A percentile compares a stretch with the other conserved stretches of the same genome.
These are phyloP conservation scores for Camellia oleifera DNA, from an alignment of 179 eudicot species.

Conservation along the genomic window DNA sequence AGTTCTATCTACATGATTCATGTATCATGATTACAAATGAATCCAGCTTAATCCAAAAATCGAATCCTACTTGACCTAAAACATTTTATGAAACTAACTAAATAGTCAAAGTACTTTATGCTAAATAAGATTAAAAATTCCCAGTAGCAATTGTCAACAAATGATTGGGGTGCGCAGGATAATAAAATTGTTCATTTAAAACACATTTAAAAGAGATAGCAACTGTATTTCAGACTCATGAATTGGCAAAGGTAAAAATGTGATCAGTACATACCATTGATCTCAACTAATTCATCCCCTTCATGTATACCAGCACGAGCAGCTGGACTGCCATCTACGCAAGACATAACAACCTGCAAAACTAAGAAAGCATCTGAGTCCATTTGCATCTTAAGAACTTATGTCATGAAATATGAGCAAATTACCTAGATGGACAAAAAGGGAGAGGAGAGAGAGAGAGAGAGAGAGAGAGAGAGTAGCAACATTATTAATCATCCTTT, in stretches of 20 bases:
- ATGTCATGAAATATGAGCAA: background rate
- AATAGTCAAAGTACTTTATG: background rate
- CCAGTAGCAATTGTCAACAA: background rate
- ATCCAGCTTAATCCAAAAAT: background rate
- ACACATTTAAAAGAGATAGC: background rate
- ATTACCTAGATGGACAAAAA: background rate
- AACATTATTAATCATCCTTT: background rate
- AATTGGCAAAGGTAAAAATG: background rate
- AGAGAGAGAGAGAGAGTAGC: background rate
- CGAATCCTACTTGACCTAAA: too few species aligned
- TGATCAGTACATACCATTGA: slow-evolving; percentile 52
- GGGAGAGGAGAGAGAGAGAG: background rate
- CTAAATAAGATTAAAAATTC: background rate
- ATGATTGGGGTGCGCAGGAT: too few species aligned
- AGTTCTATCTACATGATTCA: background rate
- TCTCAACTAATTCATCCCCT: slow-evolving; percentile 91
- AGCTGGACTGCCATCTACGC: slow-evolving; percentile 89
- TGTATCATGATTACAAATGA: background rate
- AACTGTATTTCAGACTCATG: background rate
- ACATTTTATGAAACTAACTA: background rate
- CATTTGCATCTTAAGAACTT: background rate
- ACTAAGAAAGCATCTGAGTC: background rate
- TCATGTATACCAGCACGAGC: slow-evolving; percentile 88
- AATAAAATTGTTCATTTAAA: background rate
- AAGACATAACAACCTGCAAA: slow-evolving; percentile 70